Base-by-base conservation (phyloP, 257 asterid genomes). In the Nicotiana otophora region DNA sequence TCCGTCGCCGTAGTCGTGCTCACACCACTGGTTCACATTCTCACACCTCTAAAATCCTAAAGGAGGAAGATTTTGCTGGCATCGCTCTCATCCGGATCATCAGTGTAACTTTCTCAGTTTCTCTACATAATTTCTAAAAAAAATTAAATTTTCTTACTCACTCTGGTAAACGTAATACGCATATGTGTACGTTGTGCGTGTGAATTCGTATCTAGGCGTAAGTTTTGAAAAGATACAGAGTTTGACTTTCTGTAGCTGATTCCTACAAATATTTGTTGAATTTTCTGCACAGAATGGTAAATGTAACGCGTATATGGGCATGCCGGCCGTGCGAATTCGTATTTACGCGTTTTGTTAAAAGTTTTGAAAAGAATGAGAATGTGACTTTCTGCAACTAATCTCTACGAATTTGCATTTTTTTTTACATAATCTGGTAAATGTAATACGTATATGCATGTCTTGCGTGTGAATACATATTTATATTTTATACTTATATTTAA, bases 11-110 rank as follows among this genome's bases (percentile, higher is more conserved):
- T 82, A 80, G 83, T 77, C 86, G 82, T 1, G 48, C 48, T 82
- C 87, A 86, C 11, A 87, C 72, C 23, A 60, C 92, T 74, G 55
- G 36, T 34, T 83, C 93, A 16, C 87, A 20, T 2, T 28, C 87
- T 6, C 72, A 70, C 34, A 54, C 82, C 8, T 75, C 83, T 10
- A 96, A 89, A 64, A 87, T 91, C 31, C 92, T 90, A 66, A 87
- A 86, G 81, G 92, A 92, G 68, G 98, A 88, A 26, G 93, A 91
- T 75, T 96, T 96, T 84, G 95, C 97, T 72, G 99, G 99, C 80
- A 91, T 96, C 91, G 97, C 99, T 34, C 88, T 90, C 57, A 86
- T 96, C 68, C 92, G 93, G 42, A 77, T 96, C 83, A 88, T 92
- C 88, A 70, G 86, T 48, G 98, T 96, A 92, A 55, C 20, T 34